Conservation (phyloP, 2,329 filamentous ascomycete species). For the Myriosclerotinia curreyana region DNA sequence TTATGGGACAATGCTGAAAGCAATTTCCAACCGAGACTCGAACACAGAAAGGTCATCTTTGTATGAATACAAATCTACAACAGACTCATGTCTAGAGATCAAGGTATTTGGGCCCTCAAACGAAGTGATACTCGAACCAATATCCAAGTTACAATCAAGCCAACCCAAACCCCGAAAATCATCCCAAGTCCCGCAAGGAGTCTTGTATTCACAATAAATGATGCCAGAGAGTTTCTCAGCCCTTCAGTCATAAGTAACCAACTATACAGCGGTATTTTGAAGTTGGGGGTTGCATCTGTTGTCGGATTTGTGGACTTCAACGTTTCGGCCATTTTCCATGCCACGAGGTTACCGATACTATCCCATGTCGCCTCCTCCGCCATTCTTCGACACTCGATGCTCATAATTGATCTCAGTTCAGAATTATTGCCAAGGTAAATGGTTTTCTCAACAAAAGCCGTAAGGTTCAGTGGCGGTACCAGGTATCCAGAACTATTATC, state of each 20-base stretch:
- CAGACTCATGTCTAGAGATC: constrained; percentile 8
- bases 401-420: constrained; percentile 47
- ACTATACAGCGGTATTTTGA: constrained; percentile 29
- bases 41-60: too few species aligned
- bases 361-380: constrained; percentile 67
- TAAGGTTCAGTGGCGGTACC: constrained; percentile 56
- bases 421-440: constrained; percentile 49
- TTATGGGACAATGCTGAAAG: too few species aligned
- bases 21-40: not conserved
- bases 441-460: constrained; percentile 55
- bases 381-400: constrained; percentile 49
- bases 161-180: constrained; percentile 35
- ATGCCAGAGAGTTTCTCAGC: constrained; percentile 25
- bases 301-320: constrained; percentile 22
- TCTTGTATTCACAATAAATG: constrained; percentile 29
- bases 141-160: constrained; percentile 35
- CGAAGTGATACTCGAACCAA: constrained; percentile 30
- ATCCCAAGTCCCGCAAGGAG: constrained; percentile 32
- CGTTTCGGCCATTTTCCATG: constrained; percentile 56
- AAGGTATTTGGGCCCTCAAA: constrained; percentile 23
- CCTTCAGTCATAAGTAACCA: constrained; percentile 30
- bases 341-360: constrained; percentile 67
- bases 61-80: not conserved
- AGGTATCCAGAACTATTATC: constrained; percentile 60
- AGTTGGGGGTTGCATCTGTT: constrained; percentile 7